phyloP scores from a whole-genome alignment of 1,139 yeast genomes.

The Blastobotrys serpentis region DNA sequence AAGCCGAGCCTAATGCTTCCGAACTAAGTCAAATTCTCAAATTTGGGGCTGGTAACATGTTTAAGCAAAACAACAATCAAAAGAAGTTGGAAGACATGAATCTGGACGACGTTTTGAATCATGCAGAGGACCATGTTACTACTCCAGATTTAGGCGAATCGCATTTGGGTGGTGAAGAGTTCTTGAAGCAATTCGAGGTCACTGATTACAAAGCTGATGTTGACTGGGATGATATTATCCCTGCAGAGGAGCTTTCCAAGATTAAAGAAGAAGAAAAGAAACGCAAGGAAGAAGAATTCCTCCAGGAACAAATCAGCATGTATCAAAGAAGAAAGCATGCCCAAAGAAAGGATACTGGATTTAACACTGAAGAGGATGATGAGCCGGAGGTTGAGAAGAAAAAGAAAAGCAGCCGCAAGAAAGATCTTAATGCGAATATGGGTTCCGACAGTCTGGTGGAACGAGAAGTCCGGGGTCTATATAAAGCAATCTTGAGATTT shows the following conservation, averaged over 20 bases:
- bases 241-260: constrained; percentile 86
- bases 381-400: constrained; percentile 44
- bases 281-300: constrained; percentile 78
- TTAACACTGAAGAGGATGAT: constrained; percentile 38
- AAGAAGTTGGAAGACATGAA: constrained; percentile 93
- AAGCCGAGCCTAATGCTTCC: constrained; percentile 73
- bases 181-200: constrained; percentile 93
- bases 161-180: constrained; percentile 96
- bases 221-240: constrained; percentile 99
- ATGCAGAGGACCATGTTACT: constrained; percentile 96
- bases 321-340: constrained; percentile 75
- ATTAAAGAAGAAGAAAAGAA: constrained; percentile 89
- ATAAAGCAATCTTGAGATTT: constrained; percentile 73
- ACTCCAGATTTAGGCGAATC: constrained; percentile 97
- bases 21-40: constrained; percentile 91
- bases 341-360: constrained; percentile 39
- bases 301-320: constrained; percentile 88
- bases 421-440: constrained; percentile 35
- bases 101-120: constrained; percentile 90
- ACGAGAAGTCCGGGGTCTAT: constrained; percentile 82
- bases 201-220: constrained; percentile 98
- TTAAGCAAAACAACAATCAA: constrained; percentile 74
- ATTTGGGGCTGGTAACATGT: constrained; percentile 99
- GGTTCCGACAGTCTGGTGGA: constrained; percentile 72
- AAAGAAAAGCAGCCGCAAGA: constrained; percentile 33